Percentiles rank a stretch among this genome's conserved stretches.
Evolutionary conservation across 768 basidiomycete genomes (phyloP).

Genomic region (Mycena vitilis): DNA sequence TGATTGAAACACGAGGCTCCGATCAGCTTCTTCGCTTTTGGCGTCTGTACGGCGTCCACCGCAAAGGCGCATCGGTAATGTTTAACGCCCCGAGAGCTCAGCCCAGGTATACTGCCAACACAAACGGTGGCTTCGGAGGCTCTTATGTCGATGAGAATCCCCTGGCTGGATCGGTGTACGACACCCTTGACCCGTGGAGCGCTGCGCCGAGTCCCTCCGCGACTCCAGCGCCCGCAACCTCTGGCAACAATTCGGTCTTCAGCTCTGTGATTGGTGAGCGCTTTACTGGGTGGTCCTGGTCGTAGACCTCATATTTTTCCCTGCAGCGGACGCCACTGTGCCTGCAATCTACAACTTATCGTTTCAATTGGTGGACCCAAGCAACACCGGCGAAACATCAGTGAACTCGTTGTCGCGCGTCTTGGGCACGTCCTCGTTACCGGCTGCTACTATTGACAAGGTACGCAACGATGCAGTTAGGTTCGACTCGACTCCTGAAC

Average conservation of each 20-base stretch:
- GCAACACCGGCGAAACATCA: conserved; percentile 79
- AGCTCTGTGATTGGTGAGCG: conserved; percentile 75
- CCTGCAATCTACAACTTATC: conserved; percentile 82
- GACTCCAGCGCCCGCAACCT: conserved; percentile 63
- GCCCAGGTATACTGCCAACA: conserved; percentile 71
- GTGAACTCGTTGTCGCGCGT: conserved; percentile 87
- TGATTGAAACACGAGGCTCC: conserved; percentile 19
- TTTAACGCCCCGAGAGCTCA: conserved; percentile 86
- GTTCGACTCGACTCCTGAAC: conserved; percentile 16
- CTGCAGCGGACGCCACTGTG: conserved; percentile 80
- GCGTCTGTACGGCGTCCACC: not conserved
- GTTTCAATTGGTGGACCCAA: conserved; percentile 79
- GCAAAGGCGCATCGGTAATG: conserved; percentile 55
- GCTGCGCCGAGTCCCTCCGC: conserved; percentile 77
- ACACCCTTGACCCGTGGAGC: conserved; percentile 86
- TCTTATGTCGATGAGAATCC: conserved; percentile 86
- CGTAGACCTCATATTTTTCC: conserved; percentile 18
- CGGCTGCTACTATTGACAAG: conserved; percentile 86
- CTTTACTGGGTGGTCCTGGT: not conserved
- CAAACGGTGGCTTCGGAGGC: conserved; percentile 70
- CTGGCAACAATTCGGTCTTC: conserved; percentile 57
- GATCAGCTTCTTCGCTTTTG: conserved; percentile 19
- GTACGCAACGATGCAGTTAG: conserved; percentile 51
- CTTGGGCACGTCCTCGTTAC: conserved; percentile 79
- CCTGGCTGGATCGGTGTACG: conserved; percentile 77